Evolutionary conservation across 2,329 filamentous ascomycete species (phyloP).

Genomic region (Whalleya microplaca): DNA sequence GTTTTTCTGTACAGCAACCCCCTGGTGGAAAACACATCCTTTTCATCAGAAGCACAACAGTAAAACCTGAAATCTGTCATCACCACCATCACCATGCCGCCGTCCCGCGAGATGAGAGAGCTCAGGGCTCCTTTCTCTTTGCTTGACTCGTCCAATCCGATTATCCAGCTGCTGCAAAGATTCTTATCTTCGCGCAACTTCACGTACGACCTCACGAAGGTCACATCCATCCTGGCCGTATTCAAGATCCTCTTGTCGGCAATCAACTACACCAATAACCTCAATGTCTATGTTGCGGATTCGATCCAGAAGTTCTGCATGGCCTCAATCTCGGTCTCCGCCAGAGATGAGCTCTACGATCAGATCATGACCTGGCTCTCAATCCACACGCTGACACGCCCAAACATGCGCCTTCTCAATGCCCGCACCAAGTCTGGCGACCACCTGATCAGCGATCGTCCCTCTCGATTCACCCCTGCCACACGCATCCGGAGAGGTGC

Average conservation of each 20-base stretch:
- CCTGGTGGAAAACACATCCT: no score
- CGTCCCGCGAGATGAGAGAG: neutral
- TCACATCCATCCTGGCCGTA: neutral
- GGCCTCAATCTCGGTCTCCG: slow-evolving; percentile 40
- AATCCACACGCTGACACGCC: slow-evolving; percentile 36
- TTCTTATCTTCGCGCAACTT: neutral
- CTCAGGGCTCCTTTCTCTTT: neutral
- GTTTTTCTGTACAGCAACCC: no score
- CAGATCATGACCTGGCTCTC: slow-evolving; percentile 43
- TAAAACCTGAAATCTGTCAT: neutral
- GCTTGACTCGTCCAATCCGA: neutral
- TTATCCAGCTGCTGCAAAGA: neutral
- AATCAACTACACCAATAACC: no score
- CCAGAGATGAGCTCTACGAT: slow-evolving; percentile 40
- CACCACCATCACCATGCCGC: neutral
- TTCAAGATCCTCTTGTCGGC: neutral
- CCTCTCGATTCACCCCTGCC: no score
- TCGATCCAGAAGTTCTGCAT: slow-evolving; percentile 38
- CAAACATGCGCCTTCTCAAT: slow-evolving; percentile 38
- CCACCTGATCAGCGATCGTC: slow-evolving; percentile 7
- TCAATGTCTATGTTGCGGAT: no score
- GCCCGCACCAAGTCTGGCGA: slow-evolving; percentile 34
- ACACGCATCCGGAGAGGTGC: no score
- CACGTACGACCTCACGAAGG: neutral
- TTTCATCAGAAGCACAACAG: no score